A percentile compares a stretch with the other conserved stretches of the same genome.
Evolutionary conservation across 2,329 filamentous ascomycete genomes (phyloP).

Genomic region (Colletotrichum simmondsii): DNA sequence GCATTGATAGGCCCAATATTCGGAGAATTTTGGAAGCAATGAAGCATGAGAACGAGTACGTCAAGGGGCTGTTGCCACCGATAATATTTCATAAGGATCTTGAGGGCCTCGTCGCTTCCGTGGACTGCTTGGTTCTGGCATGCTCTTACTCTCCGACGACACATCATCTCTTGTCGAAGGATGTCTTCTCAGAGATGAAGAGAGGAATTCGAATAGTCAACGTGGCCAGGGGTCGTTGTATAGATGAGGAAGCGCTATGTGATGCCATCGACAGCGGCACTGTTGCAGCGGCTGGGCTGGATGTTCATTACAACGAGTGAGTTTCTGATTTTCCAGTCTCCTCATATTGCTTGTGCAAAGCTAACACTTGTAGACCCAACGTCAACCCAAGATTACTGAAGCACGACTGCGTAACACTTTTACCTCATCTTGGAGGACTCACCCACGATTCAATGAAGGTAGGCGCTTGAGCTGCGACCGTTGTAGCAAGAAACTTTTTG

Average conservation of each 20-base stretch:
- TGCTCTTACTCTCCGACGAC: slow-evolving; percentile 36
- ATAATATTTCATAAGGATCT: not conserved
- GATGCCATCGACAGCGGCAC: slow-evolving; percentile 33
- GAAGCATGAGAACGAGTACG: not conserved
- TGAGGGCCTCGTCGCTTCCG: not conserved
- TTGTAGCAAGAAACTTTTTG: not conserved
- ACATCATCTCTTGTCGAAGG: slow-evolving; percentile 31
- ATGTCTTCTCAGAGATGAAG: slow-evolving; percentile 28
- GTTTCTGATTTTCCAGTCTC: not conserved
- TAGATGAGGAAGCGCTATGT: slow-evolving; percentile 36
- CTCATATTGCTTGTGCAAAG: not conserved
- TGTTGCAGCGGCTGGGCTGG: slow-evolving; percentile 33
- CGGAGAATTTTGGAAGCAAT: not conserved
- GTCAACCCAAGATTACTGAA: not conserved
- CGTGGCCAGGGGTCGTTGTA: slow-evolving; percentile 36
- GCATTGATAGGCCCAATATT: slow-evolving; percentile 11
- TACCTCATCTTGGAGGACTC: slow-evolving; percentile 13
- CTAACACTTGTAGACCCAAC: not conserved
- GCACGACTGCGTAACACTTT: slow-evolving; percentile 11
- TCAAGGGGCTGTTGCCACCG: not conserved
- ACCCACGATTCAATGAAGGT: slow-evolving; percentile 19
- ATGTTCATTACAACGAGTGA: slow-evolving; percentile 36
- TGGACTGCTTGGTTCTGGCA: slow-evolving; percentile 28
- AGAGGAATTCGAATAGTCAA: slow-evolving; percentile 36
- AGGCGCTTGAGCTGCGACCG: not conserved